Conservation (phyloP, 106 monocot species). For the Vanilla planifolia region DNA sequence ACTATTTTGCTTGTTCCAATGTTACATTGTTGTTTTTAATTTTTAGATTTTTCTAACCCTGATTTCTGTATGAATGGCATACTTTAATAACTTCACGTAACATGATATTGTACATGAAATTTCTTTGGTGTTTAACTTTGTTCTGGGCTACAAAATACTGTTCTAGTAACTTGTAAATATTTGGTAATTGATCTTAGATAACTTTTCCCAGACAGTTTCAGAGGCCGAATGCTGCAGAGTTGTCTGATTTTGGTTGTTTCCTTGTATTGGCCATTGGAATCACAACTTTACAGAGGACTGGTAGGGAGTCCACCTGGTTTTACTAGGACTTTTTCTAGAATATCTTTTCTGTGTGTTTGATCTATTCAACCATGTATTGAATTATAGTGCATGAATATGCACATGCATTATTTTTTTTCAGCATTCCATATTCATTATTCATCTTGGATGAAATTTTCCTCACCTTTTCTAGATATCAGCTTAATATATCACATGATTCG, state of each 20-base stretch:
- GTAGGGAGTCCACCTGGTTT: constrained; percentile 30
- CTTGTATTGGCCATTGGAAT: constrained; percentile 70
- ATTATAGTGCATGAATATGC: no score
- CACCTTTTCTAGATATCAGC: constrained; percentile 63
- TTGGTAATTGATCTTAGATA: constrained; percentile 6
- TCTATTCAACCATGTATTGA: neutral
- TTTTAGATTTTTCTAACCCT: neutral
- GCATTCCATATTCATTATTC: no score
- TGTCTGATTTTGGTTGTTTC: constrained; percentile 91
- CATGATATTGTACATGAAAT: neutral
- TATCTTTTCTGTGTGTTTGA: neutral
- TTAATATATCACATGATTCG: constrained; percentile 96
- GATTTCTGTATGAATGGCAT: neutral
- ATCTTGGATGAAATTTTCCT: neutral
- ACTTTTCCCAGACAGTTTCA: constrained; percentile 70
- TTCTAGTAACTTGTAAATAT: neutral
- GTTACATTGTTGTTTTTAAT: neutral
- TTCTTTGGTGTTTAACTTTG: neutral
- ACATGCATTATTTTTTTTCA: no score
- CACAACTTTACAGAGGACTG: constrained; percentile 58
- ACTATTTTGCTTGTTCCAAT: neutral
- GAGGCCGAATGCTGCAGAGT: constrained; percentile 74
- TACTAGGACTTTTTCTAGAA: constrained; percentile 4
- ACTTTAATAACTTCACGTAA: neutral
- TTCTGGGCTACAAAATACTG: neutral